Conservation (phyloP, 1,139 yeast species). For the Blastobotrys raffinosifermentans region DNA sequence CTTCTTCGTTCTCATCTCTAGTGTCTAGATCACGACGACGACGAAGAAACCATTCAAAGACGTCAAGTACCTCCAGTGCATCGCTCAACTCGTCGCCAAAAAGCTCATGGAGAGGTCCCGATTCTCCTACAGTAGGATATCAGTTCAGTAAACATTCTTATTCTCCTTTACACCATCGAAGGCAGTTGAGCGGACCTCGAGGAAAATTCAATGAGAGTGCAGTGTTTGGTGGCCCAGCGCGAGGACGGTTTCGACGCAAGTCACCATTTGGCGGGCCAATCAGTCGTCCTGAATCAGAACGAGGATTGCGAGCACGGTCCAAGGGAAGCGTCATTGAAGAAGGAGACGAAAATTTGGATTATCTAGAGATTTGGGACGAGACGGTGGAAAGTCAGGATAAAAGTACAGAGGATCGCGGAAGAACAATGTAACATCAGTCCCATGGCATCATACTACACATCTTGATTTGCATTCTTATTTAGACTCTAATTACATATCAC, state of each 20-base stretch:
- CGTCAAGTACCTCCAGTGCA: slow-evolving; percentile 30
- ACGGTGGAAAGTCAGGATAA: too few species aligned
- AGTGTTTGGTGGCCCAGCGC: slow-evolving; percentile 13
- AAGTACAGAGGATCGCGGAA: slow-evolving; percentile 1
- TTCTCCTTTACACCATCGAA: slow-evolving; percentile 5
- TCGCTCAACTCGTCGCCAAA: slow-evolving; percentile 24
- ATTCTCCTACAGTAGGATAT: slow-evolving; percentile 9
- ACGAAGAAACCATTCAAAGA: slow-evolving; percentile 25
- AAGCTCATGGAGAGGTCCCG: slow-evolving; percentile 13
- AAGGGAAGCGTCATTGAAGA: slow-evolving; percentile 16
- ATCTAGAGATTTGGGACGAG: background rate
- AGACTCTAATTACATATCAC: too few species aligned
- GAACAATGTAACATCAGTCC: background rate
- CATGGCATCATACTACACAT: background rate
- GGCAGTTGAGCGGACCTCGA: slow-evolving; percentile 10
- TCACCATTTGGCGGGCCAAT: slow-evolving; percentile 8
- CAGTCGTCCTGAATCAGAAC: slow-evolving; percentile 6
- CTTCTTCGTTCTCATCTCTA: slow-evolving; percentile 31
- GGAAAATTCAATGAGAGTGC: slow-evolving; percentile 24
- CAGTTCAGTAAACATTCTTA: slow-evolving; percentile 4
- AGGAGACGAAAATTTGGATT: slow-evolving; percentile 13
- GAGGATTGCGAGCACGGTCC: slow-evolving; percentile 5
- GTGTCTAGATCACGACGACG: slow-evolving; percentile 21
- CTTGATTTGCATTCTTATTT: background rate
- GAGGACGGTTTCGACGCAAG: slow-evolving; percentile 6